Evolutionary conservation across 768 basidiomycete genomes (phyloP).

Genomic region (Termitomyces sp.): DNA sequence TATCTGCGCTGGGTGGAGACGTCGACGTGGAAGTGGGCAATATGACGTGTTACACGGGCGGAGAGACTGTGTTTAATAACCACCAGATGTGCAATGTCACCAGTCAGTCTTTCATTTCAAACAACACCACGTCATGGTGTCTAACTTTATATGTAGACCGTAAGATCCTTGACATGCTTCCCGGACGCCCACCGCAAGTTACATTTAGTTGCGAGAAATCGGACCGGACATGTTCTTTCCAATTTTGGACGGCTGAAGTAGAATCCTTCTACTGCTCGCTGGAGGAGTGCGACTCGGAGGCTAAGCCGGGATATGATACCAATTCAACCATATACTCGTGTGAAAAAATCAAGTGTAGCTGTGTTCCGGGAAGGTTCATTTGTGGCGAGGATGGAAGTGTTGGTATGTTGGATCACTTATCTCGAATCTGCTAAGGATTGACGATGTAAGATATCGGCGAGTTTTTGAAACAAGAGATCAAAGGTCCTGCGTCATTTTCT

Average conservation of each 20-base stretch:
- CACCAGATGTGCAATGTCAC: constrained; percentile 99
- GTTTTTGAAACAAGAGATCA: constrained; percentile 86
- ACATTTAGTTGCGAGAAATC: constrained; percentile 86
- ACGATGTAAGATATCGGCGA: constrained; percentile 80
- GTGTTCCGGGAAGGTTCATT: constrained; percentile 91
- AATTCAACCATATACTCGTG: constrained; percentile 82
- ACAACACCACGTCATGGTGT: not conserved
- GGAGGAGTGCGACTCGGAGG: constrained; percentile 57
- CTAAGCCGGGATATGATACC: constrained; percentile 47
- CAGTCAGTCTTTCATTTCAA: constrained; percentile 53
- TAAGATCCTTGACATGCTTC: constrained; percentile 92
- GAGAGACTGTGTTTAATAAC: constrained; percentile 90
- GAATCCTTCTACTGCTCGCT: constrained; percentile 97
- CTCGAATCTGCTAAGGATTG: not conserved
- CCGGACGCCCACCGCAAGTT: constrained; percentile 88
- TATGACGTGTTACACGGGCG: constrained; percentile 94
- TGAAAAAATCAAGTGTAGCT: constrained; percentile 82
- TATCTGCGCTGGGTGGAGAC: constrained; percentile 34
- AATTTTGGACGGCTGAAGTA: constrained; percentile 95
- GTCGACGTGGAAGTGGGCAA: constrained; percentile 39
- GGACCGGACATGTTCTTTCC: constrained; percentile 77
- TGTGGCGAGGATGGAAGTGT: constrained; percentile 95
- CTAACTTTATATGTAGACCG: constrained; percentile 53
- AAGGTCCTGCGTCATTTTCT: constrained; percentile 84
- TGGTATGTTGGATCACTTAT: constrained; percentile 47